Evolutionary conservation across 768 basidiomycete species (phyloP), one percentile per base, ranked within the genome.

Genomic region (Hirschioporus abietinus): DNA sequence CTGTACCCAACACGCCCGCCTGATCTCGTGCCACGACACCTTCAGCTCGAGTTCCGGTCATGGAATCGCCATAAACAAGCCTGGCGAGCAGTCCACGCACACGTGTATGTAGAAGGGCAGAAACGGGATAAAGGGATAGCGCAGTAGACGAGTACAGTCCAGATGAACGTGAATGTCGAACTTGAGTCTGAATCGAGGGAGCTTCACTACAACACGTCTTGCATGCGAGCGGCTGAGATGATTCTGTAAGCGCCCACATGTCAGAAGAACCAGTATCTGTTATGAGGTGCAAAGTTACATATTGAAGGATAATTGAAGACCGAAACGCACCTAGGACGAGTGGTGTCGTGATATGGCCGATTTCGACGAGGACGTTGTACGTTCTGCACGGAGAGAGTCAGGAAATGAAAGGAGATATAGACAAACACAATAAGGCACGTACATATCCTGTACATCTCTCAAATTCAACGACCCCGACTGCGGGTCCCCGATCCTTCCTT

Each of bases 21-120:
- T 73, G 76, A 68, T 90, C 90, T 15, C 76, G 81, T 12, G 89
- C 91, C 25, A 92, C 82, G 17, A 81, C 73, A 0, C 91, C 91
- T 60, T 76, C 74, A 2, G 90, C 90, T 70, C 86, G 85, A 0
- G 90, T 92, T 0, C 87, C 88, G 3, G 89, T 89, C 8, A 69
- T 74, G 1, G 90, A 91, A 74, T 92, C 91, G 62, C 92, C 92
- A 69, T 92, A 93, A 10, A 79, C 75, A 12, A 92, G 78, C 10
- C 73, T 67, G 12, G 20, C 42, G 12, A 15, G 1, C 20, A 52
- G 12, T 52, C 42, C 42, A 15, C 20, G 42, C 15, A 52, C 20
- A 6, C 42, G 42, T 12, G 42, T 20, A 20, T 52, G 42, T 1
- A 52, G 42, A 10, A 52, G 42, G 15, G 42, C 12, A 15, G 42